Percentiles rank a stretch among this genome's conserved stretches.
Conservation (phyloP, 345 rosid genomes). For the Aquilaria yunnanensis region DNA sequence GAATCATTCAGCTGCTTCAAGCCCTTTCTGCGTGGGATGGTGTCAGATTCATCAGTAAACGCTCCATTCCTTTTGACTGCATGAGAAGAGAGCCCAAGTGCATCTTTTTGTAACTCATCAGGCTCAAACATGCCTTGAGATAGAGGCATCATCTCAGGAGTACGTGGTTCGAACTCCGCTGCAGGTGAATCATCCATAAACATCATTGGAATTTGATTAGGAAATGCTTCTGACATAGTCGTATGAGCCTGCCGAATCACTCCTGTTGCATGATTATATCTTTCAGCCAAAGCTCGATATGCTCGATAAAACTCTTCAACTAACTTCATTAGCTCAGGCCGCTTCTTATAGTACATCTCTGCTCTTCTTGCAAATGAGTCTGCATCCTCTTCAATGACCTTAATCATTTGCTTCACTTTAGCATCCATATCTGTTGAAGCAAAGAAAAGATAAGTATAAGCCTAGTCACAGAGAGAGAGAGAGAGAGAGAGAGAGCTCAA, state of each 20-base stretch:
- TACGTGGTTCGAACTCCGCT: constrained; percentile 55
- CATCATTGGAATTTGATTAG: constrained; percentile 70
- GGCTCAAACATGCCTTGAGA: constrained; percentile 45
- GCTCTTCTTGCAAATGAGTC: constrained; percentile 99
- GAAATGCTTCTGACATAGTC: constrained; percentile 93
- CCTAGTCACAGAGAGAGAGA: not conserved
- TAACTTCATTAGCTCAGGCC: constrained; percentile 96
- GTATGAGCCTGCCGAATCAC: constrained; percentile 87
- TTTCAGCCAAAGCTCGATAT: constrained; percentile 95
- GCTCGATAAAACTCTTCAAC: constrained; percentile 99
- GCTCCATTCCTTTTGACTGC: constrained; percentile 52
- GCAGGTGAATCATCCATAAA: constrained; percentile 61
- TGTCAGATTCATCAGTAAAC: constrained; percentile 55
- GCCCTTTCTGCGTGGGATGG: constrained; percentile 43
- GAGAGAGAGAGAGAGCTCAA: not conserved
- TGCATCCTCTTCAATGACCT: constrained; percentile 96
- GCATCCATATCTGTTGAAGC: constrained; percentile 79
- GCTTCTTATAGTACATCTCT: constrained; percentile 97
- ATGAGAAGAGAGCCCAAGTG: constrained; percentile 42
- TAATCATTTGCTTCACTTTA: constrained; percentile 95
- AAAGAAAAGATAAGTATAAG: constrained; percentile 7
- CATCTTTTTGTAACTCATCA: constrained; percentile 53
- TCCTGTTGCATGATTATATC: constrained; percentile 96
- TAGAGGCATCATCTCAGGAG: constrained; percentile 60
- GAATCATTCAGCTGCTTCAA: constrained; percentile 44